phyloP scores from a whole-genome alignment of 1,284 basidiomycete genomes.

The Leccinum variabile region DNA sequence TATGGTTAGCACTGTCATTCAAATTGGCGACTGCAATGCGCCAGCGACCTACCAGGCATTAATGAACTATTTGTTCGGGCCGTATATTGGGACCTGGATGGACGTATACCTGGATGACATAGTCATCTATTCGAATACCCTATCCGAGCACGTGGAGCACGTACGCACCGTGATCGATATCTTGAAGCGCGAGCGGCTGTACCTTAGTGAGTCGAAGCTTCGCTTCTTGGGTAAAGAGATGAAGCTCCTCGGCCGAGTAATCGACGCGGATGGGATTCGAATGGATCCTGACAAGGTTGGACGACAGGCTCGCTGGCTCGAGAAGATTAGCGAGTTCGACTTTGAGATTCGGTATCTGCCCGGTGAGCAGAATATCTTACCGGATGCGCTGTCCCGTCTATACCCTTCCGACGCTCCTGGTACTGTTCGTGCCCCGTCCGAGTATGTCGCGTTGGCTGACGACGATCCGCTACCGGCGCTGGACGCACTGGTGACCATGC shows the following conservation, averaged over 20 bases:
- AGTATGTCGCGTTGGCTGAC: no score
- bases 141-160: no score
- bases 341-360: constrained; percentile 13
- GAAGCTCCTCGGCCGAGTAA: constrained; percentile 35
- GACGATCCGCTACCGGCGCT: no score
- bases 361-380: constrained; percentile 15
- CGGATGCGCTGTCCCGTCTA: constrained; percentile 26
- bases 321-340: constrained; percentile 21
- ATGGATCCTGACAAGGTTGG: constrained; percentile 42
- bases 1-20: constrained; percentile 37
- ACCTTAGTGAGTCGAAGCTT: constrained; percentile 33
- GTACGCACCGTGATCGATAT: no score
- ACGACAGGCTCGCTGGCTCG: constrained; percentile 40
- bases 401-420: constrained; percentile 23
- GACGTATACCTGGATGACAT: no score
- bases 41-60: constrained; percentile 28
- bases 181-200: constrained; percentile 26
- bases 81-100: no score
- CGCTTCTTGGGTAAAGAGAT: constrained; percentile 11
- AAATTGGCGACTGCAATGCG: constrained; percentile 35
- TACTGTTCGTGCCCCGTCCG: constrained; percentile 3
- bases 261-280: constrained; percentile 37
- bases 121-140: no score
- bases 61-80: constrained; percentile 36
- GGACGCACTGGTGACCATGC: no score